phyloP scores from a whole-genome alignment of 2,329 filamentous ascomycete species.

The Elsinoe necatrix region DNA sequence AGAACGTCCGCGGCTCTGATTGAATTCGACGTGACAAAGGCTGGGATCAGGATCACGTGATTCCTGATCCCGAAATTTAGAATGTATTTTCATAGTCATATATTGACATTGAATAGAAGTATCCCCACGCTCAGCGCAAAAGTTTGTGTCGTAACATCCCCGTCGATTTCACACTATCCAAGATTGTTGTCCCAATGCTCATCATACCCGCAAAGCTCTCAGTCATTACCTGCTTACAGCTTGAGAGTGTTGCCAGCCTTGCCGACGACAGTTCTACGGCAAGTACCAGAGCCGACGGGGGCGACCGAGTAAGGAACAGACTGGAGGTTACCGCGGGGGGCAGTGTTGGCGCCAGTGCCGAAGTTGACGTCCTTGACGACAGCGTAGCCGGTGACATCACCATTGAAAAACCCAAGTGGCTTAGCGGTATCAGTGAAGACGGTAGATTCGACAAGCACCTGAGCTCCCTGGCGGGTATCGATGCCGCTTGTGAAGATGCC shows the following conservation, averaged over 20 bases:
- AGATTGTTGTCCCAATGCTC: not conserved
- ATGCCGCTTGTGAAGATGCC: conserved; percentile 31
- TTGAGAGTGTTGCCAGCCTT: conserved; percentile 33
- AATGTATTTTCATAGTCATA: conserved; percentile 8
- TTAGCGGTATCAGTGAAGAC: conserved; percentile 30
- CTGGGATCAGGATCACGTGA: no score
- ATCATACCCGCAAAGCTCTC: not conserved
- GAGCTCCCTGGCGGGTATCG: conserved; percentile 36
- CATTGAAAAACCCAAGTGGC: conserved; percentile 29
- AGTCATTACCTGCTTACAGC: conserved; percentile 19
- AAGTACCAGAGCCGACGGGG: conserved; percentile 28
- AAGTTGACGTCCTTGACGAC: conserved; percentile 34
- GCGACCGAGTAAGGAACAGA: conserved; percentile 30
- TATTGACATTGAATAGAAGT: conserved; percentile 11
- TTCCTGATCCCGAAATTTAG: not conserved
- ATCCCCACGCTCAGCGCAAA: conserved; percentile 2
- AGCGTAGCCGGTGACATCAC: conserved; percentile 30
- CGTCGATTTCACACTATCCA: not conserved
- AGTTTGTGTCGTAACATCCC: not conserved
- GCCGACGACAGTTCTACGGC: conserved; percentile 34
- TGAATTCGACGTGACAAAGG: no score
- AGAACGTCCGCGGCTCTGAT: no score
- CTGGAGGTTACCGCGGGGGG: conserved; percentile 28
- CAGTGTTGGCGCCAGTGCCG: conserved; percentile 28
- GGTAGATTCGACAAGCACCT: conserved; percentile 37